A percentile compares a stretch with the other conserved stretches of the same genome.
phyloP scores from a whole-genome alignment of 1,284 basidiomycete genomes.

The Tylopilus orsonianus region DNA sequence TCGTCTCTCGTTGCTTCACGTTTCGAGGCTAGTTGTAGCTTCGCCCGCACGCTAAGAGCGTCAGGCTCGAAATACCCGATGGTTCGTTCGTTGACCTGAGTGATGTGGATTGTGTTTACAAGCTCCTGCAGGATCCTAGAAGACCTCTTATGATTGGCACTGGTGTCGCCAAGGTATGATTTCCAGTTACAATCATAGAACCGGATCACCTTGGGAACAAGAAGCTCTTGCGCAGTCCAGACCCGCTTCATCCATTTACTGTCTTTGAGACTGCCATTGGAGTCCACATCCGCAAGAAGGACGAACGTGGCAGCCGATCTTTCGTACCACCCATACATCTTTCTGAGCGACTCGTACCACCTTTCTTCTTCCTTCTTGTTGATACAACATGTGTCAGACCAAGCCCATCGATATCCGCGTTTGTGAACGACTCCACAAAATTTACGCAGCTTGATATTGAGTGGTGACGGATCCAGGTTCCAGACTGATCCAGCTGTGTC shows the following conservation, averaged over 20 bases:
- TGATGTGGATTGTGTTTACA: slow-evolving; percentile 2
- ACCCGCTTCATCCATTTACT: slow-evolving; percentile 15
- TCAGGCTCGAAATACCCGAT: slow-evolving; percentile 12
- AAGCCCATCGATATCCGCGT: not conserved
- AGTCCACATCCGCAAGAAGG: not conserved
- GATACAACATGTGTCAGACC: not conserved
- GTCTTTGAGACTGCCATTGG: not conserved
- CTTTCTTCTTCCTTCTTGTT: not conserved
- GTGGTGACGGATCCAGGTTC: not conserved
- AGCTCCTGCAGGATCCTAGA: slow-evolving; percentile 14
- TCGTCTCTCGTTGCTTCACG: slow-evolving; percentile 9
- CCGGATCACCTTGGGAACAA: slow-evolving; percentile 14
- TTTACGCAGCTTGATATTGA: not conserved
- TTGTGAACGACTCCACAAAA: not conserved
- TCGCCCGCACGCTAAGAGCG: slow-evolving; percentile 8
- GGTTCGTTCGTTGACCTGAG: slow-evolving; percentile 2
- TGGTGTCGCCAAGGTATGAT: slow-evolving; percentile 11
- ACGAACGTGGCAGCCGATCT: not conserved
- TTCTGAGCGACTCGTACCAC: not conserved
- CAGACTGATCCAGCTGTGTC: no score
- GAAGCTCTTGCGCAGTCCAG: slow-evolving; percentile 22
- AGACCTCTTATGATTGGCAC: slow-evolving; percentile 9
- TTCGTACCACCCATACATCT: not conserved
- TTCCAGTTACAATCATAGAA: slow-evolving; percentile 9
- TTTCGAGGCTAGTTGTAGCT: no score